Base-by-base conservation (phyloP, 2,329 filamentous ascomycete genomes). In the Aureobasidium namibiae region DNA sequence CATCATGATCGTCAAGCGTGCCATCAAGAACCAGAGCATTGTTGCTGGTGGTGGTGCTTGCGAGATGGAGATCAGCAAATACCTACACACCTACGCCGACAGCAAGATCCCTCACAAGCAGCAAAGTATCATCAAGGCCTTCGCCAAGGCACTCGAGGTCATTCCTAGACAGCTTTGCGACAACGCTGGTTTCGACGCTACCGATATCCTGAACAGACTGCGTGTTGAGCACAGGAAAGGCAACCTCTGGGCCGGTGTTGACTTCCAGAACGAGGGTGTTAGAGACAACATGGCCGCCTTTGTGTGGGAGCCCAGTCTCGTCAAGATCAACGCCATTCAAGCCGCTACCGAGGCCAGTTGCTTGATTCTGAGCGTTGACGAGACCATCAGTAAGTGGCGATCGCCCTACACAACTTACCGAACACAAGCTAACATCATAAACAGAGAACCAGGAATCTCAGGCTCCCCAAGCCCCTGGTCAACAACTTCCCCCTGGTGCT, bases 1-100 rank as follows among this genome's bases (percentile, higher is more conserved):
- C 67, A 97, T 99, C 76, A 99, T 99, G 94, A 96, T 99, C 69
- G 94, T 99, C 71, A 97, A 97, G 84, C 91, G 95, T 63, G 90
- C 94, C 29, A 90, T 97, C 75, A 90, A 90, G 79, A 95, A 97
- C 80, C 87, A 87, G 70, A 89, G 84, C 71, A 96, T 99, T 65
- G 94, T 99, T 26, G 94, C 92, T 46, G 94, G 94, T 68, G 94
- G 94, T 67, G 94, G 94, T 72, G 92, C 94, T 18, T 86, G 82
- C 68, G 94, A 99, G 80, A 97, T 99, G 92, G 94, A 97, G 74
- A 76, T 97, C 56, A 96, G 92, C 7, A 88, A 91, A 39, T 95
- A 96, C 76, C 84, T 99, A 64, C 92, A 96, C 80, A 82, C 83
- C 67, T 96, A 88, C 69, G 94, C 95, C 64, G 92, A 97, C 78